Percentiles rank a stretch among this genome's conserved stretches.
phyloP scores from a whole-genome alignment of 768 basidiomycete species.

The Favolaschia claudopus region DNA sequence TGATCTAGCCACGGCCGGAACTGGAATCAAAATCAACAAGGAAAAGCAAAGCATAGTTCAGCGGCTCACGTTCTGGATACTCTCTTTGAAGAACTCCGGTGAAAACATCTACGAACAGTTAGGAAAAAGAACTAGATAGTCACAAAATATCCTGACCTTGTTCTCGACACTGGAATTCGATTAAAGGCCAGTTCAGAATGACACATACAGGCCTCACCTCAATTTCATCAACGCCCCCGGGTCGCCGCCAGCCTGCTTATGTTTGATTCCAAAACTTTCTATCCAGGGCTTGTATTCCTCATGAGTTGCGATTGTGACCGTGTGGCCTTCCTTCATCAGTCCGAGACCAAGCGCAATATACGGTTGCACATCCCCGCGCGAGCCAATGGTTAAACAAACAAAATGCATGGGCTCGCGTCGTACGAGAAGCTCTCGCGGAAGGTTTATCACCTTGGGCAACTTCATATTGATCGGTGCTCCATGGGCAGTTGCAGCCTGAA shows the following conservation, averaged over 20 bases:
- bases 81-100: constrained; percentile 73
- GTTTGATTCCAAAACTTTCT: constrained; percentile 62
- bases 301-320: constrained; percentile 66
- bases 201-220: constrained; percentile 35
- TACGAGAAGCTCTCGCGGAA: constrained; percentile 46
- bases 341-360: constrained; percentile 63
- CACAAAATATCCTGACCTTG: constrained; percentile 34
- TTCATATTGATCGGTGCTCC: constrained; percentile 40
- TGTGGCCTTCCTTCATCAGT: constrained; percentile 56
- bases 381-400: constrained; percentile 70
- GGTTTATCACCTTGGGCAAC: constrained; percentile 57
- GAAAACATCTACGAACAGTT: constrained; percentile 64
- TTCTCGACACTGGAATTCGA: constrained; percentile 37
- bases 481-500: constrained; percentile 38
- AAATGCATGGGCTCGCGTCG: constrained; percentile 55
- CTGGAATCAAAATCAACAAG: constrained; percentile 31
- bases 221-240: constrained; percentile 75
- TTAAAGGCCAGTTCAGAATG: background rate
- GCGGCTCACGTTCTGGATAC: constrained; percentile 56
- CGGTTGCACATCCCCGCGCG: constrained; percentile 71
- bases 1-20: constrained; percentile 75
- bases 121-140: background rate
- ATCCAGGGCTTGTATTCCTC: constrained; percentile 64
- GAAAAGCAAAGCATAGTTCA: background rate
- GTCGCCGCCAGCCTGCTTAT: constrained; percentile 72